Evolutionary conservation across 192 early-diverging fungal genomes (phyloP).

Genomic region (Gigaspora rosea): DNA sequence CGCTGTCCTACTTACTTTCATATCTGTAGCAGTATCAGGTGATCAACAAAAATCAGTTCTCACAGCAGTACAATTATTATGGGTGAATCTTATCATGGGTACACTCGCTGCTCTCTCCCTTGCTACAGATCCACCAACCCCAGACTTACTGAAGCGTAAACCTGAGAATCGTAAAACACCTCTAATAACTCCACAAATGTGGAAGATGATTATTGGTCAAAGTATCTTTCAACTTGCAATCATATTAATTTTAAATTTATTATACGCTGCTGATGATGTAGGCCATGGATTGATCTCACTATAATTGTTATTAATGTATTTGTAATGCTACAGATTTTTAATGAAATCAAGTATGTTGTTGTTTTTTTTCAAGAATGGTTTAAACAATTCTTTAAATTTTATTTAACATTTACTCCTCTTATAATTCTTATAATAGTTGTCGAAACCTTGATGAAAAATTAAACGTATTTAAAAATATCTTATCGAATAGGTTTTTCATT

Average conservation of each 20-base stretch:
- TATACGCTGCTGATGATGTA: constrained; percentile 62
- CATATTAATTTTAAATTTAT: constrained; percentile 67
- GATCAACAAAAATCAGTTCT: constrained; percentile 74
- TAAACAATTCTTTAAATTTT: no score
- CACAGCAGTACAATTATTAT: constrained; percentile 93
- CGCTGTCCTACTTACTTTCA: no score
- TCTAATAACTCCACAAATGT: constrained; percentile 89
- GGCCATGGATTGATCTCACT: no score
- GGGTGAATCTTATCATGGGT: constrained; percentile 99
- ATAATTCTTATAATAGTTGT: no score
- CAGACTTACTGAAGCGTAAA: constrained; percentile 79
- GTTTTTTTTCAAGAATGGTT: no score
- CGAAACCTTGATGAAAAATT: no score
- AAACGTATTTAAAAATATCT: no score
- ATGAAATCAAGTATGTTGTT: constrained; percentile 61
- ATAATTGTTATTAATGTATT: constrained; percentile 92
- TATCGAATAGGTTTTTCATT: no score
- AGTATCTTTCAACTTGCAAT: constrained; percentile 86
- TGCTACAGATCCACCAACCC: constrained; percentile 90
- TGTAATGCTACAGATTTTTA: constrained; percentile 50
- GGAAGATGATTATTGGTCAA: constrained; percentile 94
- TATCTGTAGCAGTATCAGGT: no score
- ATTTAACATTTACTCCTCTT: no score
- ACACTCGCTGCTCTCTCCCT: constrained; percentile 95
- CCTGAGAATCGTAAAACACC: constrained; percentile 80